These are phyloP conservation scores for Bjerkandera adusta DNA, from an alignment of 1,284 basidiomycete species.

Conservation along the genomic window DNA sequence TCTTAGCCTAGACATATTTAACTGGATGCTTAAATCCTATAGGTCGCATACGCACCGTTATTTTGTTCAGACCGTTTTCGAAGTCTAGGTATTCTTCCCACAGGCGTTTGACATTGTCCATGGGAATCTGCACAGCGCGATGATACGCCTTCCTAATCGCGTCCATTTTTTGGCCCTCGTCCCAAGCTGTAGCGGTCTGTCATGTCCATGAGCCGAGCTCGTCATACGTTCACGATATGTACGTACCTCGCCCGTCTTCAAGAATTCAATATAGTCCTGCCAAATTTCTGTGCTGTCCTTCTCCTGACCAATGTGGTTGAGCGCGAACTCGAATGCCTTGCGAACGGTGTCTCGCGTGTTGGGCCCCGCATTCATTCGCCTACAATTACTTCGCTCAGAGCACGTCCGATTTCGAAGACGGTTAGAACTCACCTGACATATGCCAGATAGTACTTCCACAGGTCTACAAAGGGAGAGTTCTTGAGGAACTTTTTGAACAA, in stretches of 20 bases:
- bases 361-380: constrained; percentile 45
- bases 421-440: constrained; percentile 62
- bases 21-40: background rate
- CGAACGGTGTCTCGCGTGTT: constrained; percentile 73
- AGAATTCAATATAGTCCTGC: constrained; percentile 81
- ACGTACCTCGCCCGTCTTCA: constrained; percentile 76
- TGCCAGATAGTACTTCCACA: constrained; percentile 85
- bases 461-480: constrained; percentile 79
- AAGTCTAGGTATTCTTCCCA: constrained; percentile 97
- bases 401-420: constrained; percentile 5
- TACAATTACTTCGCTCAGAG: constrained; percentile 18
- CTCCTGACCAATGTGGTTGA: constrained; percentile 88
- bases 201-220: background rate
- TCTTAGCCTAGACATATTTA: constrained; percentile 71
- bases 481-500: constrained; percentile 83
- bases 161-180: constrained; percentile 95
- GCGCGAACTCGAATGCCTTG: constrained; percentile 92
- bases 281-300: constrained; percentile 75
- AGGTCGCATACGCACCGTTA: constrained; percentile 55
- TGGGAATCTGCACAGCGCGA: constrained; percentile 89
- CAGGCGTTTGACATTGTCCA: constrained; percentile 90
- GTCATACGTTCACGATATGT: constrained; percentile 9
- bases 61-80: constrained; percentile 88
- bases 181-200: constrained; percentile 83
- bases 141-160: constrained; percentile 90